These are phyloP conservation scores for Diutina neorugosa DNA, from an alignment of 1,139 yeast genomes.

Conservation along the genomic window DNA sequence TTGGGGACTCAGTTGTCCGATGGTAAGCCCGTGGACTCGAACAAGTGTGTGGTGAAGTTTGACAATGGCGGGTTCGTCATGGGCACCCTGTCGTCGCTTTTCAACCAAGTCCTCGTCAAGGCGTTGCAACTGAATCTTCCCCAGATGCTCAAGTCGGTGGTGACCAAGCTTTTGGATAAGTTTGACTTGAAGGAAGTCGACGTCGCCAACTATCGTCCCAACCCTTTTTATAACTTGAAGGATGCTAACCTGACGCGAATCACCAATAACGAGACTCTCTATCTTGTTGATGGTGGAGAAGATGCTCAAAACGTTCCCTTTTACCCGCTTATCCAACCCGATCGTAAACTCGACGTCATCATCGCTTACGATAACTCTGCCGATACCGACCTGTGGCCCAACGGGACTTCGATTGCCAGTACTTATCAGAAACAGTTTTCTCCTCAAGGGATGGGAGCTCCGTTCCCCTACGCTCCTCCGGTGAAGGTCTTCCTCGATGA, in stretches of 20 bases:
- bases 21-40: conserved; percentile 12
- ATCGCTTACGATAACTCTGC: conserved; percentile 84
- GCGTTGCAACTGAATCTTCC: conserved; percentile 6
- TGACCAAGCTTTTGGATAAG: background rate
- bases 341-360: conserved; percentile 63
- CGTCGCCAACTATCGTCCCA: conserved; percentile 15
- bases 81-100: conserved; percentile 64
- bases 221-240: conserved; percentile 12
- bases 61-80: conserved; percentile 67
- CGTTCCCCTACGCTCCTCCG: conserved; percentile 1
- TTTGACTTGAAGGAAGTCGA: conserved; percentile 10
- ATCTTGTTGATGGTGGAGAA: conserved; percentile 21
- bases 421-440: conserved; percentile 40
- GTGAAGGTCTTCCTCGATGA: background rate
- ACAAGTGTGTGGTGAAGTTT: conserved; percentile 39
- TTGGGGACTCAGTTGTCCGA: conserved; percentile 34
- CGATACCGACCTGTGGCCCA: conserved; percentile 67
- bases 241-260: conserved; percentile 10
- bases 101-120: conserved; percentile 37
- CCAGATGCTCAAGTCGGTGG: conserved; percentile 7
- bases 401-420: conserved; percentile 56
- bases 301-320: conserved; percentile 73
- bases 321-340: conserved; percentile 60
- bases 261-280: conserved; percentile 11
- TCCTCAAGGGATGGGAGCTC: conserved; percentile 22